Evolutionary conservation across 140 eudicot genomes (phyloP), one percentile per base, ranked within the genome.

Genomic region (Anethum foeniculum): DNA sequence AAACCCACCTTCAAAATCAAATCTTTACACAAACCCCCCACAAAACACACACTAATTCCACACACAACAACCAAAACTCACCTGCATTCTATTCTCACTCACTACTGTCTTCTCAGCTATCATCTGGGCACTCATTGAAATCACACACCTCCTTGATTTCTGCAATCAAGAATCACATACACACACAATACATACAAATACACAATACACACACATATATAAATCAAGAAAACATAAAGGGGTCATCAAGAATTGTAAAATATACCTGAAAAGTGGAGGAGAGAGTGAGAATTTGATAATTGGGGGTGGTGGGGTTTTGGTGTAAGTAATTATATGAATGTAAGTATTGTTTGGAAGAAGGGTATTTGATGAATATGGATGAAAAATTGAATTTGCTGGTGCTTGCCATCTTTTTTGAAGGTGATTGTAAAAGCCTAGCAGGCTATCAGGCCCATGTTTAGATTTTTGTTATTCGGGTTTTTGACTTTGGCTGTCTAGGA

Each of bases 81-180:
- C 98, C 90, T 88, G 88, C 97, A 93, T 93, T 90, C 92, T 91
- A 76, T 84, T 84, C 3, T 90, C 93, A 27, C 89, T 79, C 36
- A 69, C 79, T 27, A 89, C 67, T 51, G 64, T 88, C 77, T 81
- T 82, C 80, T 85, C 90, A 25, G 90, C 44, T 47, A 82, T 80
- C 14, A 88, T 81, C 84, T 83, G 86, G 60, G 83, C 81, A 48
- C 78, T 86, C 82, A 88, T 71, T 6, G 89, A 81, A 56, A 81
- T 74, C 44, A 67, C 39, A 62, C 83, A 81, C 27, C 85, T 81
- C 14, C 52, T 84, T 46, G 11, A 54, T 6, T 88, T 81, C 96
- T 91, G 80, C 46, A 4, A 65, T 5, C 30, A 48, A 79, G 27
- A 79, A 71, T 36, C 77, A 73, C 54, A 41, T 3, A 11, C 1